Base-by-base conservation (phyloP, 495 filamentous ascomycete genomes). In the Barbatosphaeria neglecta region DNA sequence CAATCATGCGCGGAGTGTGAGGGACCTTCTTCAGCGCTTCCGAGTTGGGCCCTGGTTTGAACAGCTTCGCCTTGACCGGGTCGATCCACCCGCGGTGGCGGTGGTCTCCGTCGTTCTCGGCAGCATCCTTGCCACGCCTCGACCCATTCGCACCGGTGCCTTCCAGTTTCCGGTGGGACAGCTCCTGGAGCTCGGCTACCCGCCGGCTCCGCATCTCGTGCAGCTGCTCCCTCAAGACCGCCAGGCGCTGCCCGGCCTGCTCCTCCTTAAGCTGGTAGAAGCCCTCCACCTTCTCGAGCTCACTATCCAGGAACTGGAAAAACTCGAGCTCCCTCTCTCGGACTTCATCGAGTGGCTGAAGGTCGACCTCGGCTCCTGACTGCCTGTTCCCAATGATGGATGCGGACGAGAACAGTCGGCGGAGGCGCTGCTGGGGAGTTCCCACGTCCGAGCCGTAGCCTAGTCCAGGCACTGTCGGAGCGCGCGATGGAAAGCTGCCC, bases 131-230 rank as follows among this genome's bases (percentile, higher is more conserved):
- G 9, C 50, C 37, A 15, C 45, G 46, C 2, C 61, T 51, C 54
- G 10, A 37, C 56, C 18, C 46, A 39, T 11, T 45, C 33, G 9
- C 43, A 39, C 20, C 43, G 19, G 22, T 48, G 40, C 38, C 47
- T 24, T 62, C 57, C 31, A 57, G 53, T 13, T 55, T 61, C 31
- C 48, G 51, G 54, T 62, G 67, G 0, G 59, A 44, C 35, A 69
- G 69, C 7, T 66, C 61, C n/a, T 35, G 31, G 10, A 93, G 60
- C 60, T 95, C 86, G 37, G 80, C 76, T 7, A 81, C 75, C 19
- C 89, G 76, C 9, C 82, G 74, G 59, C 88, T 84, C 19, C 86
- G 73, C 89, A 95, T 92, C 47, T 88, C 77, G 54, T 90, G 88
- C 37, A 95, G 67, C 59, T 95, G 89, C 22, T 84, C 79, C 24